Evolutionary conservation across 106 monocot species (phyloP).

Genomic region (Acanthochlamys bracteata): DNA sequence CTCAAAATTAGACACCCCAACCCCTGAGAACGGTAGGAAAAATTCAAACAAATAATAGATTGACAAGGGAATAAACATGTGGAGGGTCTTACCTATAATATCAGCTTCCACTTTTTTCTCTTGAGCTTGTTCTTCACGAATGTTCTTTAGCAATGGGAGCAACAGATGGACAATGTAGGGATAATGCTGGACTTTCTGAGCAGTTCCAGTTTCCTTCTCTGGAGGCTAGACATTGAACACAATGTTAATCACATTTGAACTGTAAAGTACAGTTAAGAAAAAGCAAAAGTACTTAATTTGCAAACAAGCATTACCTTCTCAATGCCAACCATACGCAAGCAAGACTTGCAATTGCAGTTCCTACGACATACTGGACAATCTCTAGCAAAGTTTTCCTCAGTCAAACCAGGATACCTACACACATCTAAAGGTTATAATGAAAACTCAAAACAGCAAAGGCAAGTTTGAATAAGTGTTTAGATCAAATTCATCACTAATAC

Average conservation of each 20-base stretch:
- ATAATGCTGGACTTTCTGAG: constrained; percentile 4
- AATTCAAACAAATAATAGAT: neutral
- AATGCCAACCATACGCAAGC: constrained; percentile 26
- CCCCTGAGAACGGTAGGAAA: neutral
- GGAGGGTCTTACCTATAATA: neutral
- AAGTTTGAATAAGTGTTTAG: no score
- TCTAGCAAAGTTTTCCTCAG: constrained; percentile 14
- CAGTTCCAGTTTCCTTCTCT: neutral
- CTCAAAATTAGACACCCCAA: neutral
- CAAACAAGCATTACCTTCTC: constrained; percentile 3
- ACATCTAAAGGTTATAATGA: neutral
- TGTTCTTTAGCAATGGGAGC: constrained; percentile 6
- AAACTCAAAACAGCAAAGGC: neutral
- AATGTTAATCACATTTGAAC: neutral
- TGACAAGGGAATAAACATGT: neutral
- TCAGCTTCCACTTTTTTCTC: constrained; percentile 16
- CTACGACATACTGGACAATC: constrained; percentile 26
- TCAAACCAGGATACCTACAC: constrained; percentile 30
- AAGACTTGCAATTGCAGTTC: constrained; percentile 41
- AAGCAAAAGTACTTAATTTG: neutral
- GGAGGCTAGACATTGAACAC: constrained; percentile 2
- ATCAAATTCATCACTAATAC: no score
- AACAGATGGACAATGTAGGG: constrained; percentile 1
- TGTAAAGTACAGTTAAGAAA: neutral
- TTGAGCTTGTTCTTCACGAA: neutral